Conservation (phyloP, 805 yeast genomes). For the Yamadazyma philogaea region DNA sequence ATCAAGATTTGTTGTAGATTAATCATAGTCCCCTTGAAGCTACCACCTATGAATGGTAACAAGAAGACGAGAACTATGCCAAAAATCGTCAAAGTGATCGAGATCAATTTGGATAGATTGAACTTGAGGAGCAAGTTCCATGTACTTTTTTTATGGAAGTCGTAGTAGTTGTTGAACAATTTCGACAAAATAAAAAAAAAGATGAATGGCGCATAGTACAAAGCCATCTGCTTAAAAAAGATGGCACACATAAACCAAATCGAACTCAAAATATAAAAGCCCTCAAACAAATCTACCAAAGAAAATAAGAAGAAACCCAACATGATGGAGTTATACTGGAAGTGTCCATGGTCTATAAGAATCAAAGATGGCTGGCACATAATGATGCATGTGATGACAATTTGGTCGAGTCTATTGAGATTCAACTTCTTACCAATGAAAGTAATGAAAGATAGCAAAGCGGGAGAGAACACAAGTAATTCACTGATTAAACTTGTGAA, state of each 20-base stretch:
- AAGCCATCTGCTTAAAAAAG: conserved; percentile 91
- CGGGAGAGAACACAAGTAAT: conserved; percentile 70
- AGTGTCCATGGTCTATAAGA: conserved; percentile 94
- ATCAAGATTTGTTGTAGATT: conserved; percentile 45
- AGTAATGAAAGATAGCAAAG: conserved; percentile 65
- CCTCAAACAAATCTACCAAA: conserved; percentile 61
- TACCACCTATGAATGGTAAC: conserved; percentile 53
- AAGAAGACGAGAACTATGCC: conserved; percentile 50
- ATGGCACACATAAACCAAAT: conserved; percentile 74
- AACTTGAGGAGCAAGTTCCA: conserved; percentile 26
- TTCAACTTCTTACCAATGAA: conserved; percentile 61
- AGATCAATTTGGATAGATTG: conserved; percentile 54
- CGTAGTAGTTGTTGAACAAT: conserved; percentile 21
- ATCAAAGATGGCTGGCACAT: conserved; percentile 79
- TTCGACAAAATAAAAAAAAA: conserved; percentile 73
- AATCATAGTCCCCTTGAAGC: conserved; percentile 17
- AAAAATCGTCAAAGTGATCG: conserved; percentile 64
- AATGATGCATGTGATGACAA: conserved; percentile 73
- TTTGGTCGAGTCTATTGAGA: conserved; percentile 68
- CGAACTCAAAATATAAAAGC: conserved; percentile 64
- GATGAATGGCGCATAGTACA: conserved; percentile 87
- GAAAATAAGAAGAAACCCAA: conserved; percentile 76
- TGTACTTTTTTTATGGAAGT: conserved; percentile 14
- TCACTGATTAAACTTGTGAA: conserved; percentile 76
- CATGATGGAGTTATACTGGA: conserved; percentile 94